phyloP scores from a whole-genome alignment of 192 early-diverging fungal species.

The Cladochytrium replicatum region DNA sequence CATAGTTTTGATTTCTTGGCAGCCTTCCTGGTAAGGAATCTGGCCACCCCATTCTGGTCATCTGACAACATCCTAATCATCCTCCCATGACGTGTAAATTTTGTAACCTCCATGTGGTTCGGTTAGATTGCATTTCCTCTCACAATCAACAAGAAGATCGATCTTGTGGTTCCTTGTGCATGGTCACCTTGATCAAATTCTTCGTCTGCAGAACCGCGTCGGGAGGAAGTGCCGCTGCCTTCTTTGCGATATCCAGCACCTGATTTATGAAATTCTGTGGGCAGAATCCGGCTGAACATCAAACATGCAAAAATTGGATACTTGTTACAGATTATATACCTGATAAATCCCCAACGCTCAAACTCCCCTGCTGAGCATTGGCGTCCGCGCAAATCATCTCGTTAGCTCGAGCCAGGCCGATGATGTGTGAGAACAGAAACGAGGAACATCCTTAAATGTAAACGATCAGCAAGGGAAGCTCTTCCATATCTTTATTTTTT shows the following conservation, averaged over 20 bases:
- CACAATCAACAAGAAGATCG: conserved; percentile 34
- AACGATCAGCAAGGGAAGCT: too few species aligned
- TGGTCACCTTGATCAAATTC: conserved; percentile 36
- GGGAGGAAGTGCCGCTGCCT: conserved; percentile 41
- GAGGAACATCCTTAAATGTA: conserved; percentile 55
- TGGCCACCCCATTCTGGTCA: too few species aligned
- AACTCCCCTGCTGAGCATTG: conserved; percentile 46
- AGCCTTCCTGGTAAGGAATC: too few species aligned
- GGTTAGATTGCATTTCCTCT: too few species aligned
- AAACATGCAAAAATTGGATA: too few species aligned
- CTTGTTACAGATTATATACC: too few species aligned
- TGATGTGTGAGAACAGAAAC: conserved; percentile 55
- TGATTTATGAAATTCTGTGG: conserved; percentile 34
- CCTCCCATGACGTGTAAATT: too few species aligned
- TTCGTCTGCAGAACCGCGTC: conserved; percentile 49
- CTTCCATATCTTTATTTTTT: too few species aligned
- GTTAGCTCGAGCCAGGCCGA: conserved; percentile 55
- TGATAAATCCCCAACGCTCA: conserved; percentile 44
- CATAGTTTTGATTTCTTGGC: too few species aligned
- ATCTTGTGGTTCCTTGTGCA: conserved; percentile 39
- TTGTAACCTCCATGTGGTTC: too few species aligned
- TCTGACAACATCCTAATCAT: too few species aligned
- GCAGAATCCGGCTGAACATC: conserved; percentile 37
- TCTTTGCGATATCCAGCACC: conserved; percentile 37
- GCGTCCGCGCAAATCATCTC: conserved; percentile 57